phyloP scores from a whole-genome alignment of 495 filamentous ascomycete species.

The Aspergillus funiculosus region DNA sequence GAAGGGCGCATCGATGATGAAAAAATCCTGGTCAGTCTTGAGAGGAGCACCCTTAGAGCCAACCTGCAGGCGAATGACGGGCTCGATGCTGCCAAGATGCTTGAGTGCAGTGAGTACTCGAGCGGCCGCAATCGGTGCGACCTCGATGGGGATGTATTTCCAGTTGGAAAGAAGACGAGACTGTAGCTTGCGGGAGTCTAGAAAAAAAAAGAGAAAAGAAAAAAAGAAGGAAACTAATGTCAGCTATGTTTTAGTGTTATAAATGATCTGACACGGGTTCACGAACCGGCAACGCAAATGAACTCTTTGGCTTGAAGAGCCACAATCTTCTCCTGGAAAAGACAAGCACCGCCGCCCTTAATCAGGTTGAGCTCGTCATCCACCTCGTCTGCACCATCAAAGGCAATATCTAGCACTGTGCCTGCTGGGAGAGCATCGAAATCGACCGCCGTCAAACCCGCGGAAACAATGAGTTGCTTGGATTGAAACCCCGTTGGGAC shows the following conservation, averaged over 20 bases:
- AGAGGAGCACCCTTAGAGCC: conserved; percentile 70
- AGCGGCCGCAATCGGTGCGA: conserved; percentile 72
- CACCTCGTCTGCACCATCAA: conserved; percentile 96
- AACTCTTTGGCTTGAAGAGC: conserved; percentile 81
- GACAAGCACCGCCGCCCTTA: conserved; percentile 92
- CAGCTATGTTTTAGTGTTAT: not conserved
- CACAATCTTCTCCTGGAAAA: conserved; percentile 97
- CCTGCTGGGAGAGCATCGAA: conserved; percentile 65
- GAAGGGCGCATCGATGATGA: conserved; percentile 90
- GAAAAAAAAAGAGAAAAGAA: not conserved
- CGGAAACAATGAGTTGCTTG: conserved; percentile 69
- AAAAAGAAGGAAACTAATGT: not conserved
- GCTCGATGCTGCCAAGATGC: conserved; percentile 62
- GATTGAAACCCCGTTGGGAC: conserved; percentile 91
- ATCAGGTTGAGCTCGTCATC: conserved; percentile 94
- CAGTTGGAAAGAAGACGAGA: conserved; percentile 70
- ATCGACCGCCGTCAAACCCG: conserved; percentile 68
- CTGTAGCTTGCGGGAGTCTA: conserved; percentile 83
- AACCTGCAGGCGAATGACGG: conserved; percentile 61
- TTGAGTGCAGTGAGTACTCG: conserved; percentile 62
- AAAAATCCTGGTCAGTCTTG: conserved; percentile 91
- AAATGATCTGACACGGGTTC: too few species aligned
- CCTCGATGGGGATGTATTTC: conserved; percentile 86
- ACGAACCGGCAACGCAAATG: conserved; percentile 80
- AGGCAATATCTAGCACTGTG: conserved; percentile 68